phyloP scores from a whole-genome alignment of 139 green algal species.

The Closterium sp. region DNA sequence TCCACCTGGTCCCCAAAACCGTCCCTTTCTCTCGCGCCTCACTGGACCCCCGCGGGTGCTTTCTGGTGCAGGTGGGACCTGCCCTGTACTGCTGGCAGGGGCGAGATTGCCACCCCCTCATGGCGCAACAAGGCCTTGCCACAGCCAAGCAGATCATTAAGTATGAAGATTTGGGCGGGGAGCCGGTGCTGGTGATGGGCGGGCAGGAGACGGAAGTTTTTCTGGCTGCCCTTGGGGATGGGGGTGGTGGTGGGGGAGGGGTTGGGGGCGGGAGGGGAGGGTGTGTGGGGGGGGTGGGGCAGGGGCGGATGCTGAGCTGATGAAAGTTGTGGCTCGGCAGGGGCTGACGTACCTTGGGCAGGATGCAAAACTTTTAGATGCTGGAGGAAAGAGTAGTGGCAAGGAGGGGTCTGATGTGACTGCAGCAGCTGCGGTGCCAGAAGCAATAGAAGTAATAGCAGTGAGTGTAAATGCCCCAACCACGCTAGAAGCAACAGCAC shows the following conservation, averaged over 20 bases:
- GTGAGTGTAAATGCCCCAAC: background rate
- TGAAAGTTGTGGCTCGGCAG: background rate
- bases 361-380: background rate
- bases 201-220: background rate
- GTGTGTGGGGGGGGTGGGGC: background rate
- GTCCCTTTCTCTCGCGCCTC: background rate
- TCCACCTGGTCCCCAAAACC: conserved; percentile 39
- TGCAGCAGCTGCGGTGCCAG: background rate
- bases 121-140: background rate
- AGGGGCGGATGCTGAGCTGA: background rate
- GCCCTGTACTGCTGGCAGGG: background rate
- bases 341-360: background rate
- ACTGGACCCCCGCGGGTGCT: conserved; percentile 36
- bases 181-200: background rate
- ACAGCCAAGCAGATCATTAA: background rate
- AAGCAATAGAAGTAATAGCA: background rate
- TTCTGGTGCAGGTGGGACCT: conserved; percentile 26
- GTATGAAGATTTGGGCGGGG: background rate
- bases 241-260: background rate
- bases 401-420: background rate
- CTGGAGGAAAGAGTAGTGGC: background rate
- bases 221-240: background rate
- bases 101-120: background rate
- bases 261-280: background rate
- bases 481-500: background rate